Percentiles rank a stretch among this genome's conserved stretches.
These are phyloP conservation scores for Scleromitrula shiraiana DNA, from an alignment of 2,329 filamentous ascomycete genomes.

Conservation along the genomic window DNA sequence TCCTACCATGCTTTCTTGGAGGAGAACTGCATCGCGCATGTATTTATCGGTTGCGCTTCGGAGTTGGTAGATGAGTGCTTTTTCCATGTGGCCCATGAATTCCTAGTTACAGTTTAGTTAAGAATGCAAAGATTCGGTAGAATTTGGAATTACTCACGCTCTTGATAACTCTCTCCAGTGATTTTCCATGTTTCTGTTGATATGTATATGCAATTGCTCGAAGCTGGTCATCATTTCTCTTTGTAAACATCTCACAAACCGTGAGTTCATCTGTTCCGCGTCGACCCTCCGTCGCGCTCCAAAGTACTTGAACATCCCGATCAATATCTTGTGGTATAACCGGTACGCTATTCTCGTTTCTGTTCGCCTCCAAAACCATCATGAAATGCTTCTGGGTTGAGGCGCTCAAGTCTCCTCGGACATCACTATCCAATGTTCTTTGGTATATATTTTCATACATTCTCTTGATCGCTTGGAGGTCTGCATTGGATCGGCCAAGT, in stretches of 20 bases:
- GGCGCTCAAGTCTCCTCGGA: slow-evolving; percentile 72
- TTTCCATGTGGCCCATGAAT: slow-evolving; percentile 89
- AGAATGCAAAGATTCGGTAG: slow-evolving; percentile 3
- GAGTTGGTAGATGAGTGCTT: slow-evolving; percentile 75
- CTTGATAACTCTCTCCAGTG: slow-evolving; percentile 65
- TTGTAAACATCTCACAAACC: slow-evolving; percentile 71
- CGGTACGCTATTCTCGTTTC: slow-evolving; percentile 70
- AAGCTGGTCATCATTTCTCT: slow-evolving; percentile 73
- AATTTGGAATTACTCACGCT: slow-evolving; percentile 40
- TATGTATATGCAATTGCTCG: slow-evolving; percentile 74
- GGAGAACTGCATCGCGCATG: slow-evolving; percentile 69
- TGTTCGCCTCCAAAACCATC: slow-evolving; percentile 66
- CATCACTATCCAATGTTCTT: slow-evolving; percentile 59
- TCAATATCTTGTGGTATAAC: slow-evolving; percentile 67
- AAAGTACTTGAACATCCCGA: slow-evolving; percentile 64
- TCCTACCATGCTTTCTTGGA: slow-evolving; percentile 86
- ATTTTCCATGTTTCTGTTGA: slow-evolving; percentile 59
- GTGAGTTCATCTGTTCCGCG: slow-evolving; percentile 59
- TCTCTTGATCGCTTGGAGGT: slow-evolving; percentile 77
- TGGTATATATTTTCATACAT: slow-evolving; percentile 64
- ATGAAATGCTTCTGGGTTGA: slow-evolving; percentile 83
- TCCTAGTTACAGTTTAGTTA: slow-evolving; percentile 39
- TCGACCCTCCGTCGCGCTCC: slow-evolving; percentile 67
- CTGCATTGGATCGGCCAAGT: slow-evolving; percentile 75
- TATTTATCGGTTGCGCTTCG: slow-evolving; percentile 69